Base-by-base conservation (phyloP, 1,284 basidiomycete genomes). In the Caloboletus firmus region DNA sequence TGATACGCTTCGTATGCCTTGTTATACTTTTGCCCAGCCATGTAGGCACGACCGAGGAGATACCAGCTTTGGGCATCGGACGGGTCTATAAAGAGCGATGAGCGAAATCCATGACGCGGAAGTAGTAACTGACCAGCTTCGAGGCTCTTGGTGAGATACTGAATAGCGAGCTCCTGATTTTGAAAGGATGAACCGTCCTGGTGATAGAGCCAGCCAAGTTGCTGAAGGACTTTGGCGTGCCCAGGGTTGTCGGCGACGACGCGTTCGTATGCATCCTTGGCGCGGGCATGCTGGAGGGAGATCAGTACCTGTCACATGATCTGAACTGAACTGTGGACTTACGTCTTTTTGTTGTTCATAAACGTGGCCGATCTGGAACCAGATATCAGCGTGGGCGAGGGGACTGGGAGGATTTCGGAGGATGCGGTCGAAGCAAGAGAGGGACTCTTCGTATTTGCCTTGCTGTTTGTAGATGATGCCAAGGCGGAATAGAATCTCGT, bases 381-480 rank as follows among this genome's bases (percentile, higher is more conserved):
- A 98, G 59, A 99, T 98, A 67, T 99, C 95, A 61, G 95, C 93
- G 67, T 96, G 92, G 15, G 96, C 96, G 34, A 99, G 85, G 0
- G 97, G 96, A 60, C 86, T 89, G 15, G 97, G 96, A 5, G 97
- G 96, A 66, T 94, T 96, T 63, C 90, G 88, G 56, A 99, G 84
- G 57, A 99, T 99, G 67, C 92, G 93, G 65, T 95, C 92, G 77
- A 99, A 99, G 76, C 95, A 97, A 50, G 86, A 83, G 22, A 97
- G 79, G 26, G 87, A 90, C 20, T 93, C 88, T 4, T 83, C 76
- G 64, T 93, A 96, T 74, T 98, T 98, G 68, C 89, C 86, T 71
- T 98, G 96, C 68, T 98, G 95, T 76, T 99, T 99, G 82, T 99
- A 99, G 62, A 99, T 99, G 68, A 99, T 99, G 34, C 97, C 97